Evolutionary conservation across 441 rosid species (phyloP), one percentile per base, ranked within the genome.

Genomic region (Populus tomentosa): DNA sequence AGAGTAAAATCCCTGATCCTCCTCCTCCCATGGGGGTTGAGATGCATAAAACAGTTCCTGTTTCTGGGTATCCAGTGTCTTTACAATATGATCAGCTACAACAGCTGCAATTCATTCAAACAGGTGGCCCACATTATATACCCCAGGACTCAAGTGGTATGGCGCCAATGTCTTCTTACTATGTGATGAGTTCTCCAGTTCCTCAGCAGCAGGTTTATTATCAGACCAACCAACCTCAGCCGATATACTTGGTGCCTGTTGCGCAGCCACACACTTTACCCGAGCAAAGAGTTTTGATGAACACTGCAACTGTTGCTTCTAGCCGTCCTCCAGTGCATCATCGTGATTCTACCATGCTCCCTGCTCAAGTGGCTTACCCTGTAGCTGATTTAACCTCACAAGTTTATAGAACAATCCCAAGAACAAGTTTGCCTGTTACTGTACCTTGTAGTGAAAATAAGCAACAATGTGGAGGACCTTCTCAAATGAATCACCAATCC

Each of bases 211-310:
- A 81, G 13, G 50, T 79, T 56, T 86, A 85, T 75, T 90, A 85
- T 70, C 88, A 81, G 66, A 77, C 86, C 6, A 88, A 83, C 79
- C 91, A 85, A 18, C 81, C 88, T 10, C 84, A 78, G 66, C 91
- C 89, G 14, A 11, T 84, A 32, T 92, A 90, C 56, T 65, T 81
- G 33, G 59, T 86, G 40, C 90, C 94, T 6, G 81, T 78, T 67
- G 84, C 76, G 42, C 90, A 85, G 77, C 80, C 87, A 76, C 85
- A 85, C 69, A 82, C 66, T 71, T 23, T 81, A 20, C 78, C 87
- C 6, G 61, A 70, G 75, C 91, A 84, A 38, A 69, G 80, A 61
- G 77, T 78, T 40, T 70, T 82, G 65, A 53, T 80, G 74, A 85
- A 79, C 30, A 68, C 85, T 28, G 32, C 76, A 6, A 28, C 72